Evolutionary conservation across 2,329 filamentous ascomycete species (phyloP), one percentile per base, ranked within the genome.

Genomic region (Aspergillus aculeatus): DNA sequence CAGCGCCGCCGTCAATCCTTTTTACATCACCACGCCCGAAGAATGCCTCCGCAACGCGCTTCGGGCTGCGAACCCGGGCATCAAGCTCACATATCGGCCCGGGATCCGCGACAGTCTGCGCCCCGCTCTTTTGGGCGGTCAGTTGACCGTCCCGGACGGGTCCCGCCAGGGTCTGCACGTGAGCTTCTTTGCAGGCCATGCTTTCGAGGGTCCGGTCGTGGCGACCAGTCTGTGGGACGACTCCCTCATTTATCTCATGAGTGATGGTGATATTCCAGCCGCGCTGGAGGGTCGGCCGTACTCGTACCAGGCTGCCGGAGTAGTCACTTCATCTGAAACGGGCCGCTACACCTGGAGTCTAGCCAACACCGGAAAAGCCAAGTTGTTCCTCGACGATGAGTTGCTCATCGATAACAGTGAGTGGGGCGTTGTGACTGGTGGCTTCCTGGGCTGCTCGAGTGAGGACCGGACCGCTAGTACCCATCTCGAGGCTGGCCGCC

Each of bases 1-100:
- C 2, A 59, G 57, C 24, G 60, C 60, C 9, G 29, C 38, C 29
- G 53, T 60, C 12, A 57, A 60, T 11, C 57, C 60, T 5, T 54
- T 54, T n/a, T 59, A 62, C 19, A 14, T 35, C 14, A 57, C 47
- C 2, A 61, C 23, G 2, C 54, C 54, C 19, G 47, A 54, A 31
- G 56, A 58, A 5, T 57, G 55, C 5, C n/a, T 57, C 21, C 9
- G 47, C 10, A n/a, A n/a, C 29, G 50, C 51, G n/a, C 24, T 12
- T 26, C 32, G 11, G 11, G 10, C 32, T 35, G 32, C 32, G 14
- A 35, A 35, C 32, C 32, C 32, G 32, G 32, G 14, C 32, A 35
- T 9, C 11, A 14, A 35, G 32, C 4, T 35, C 32, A 35, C 32
- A 35, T 35, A 35, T 35, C 32, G 14, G 4, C 5, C 32, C 10